A percentile compares a stretch with the other conserved stretches of the same genome.
Conservation (phyloP, 148 eudicot species). For the Polygonum aviculare region DNA sequence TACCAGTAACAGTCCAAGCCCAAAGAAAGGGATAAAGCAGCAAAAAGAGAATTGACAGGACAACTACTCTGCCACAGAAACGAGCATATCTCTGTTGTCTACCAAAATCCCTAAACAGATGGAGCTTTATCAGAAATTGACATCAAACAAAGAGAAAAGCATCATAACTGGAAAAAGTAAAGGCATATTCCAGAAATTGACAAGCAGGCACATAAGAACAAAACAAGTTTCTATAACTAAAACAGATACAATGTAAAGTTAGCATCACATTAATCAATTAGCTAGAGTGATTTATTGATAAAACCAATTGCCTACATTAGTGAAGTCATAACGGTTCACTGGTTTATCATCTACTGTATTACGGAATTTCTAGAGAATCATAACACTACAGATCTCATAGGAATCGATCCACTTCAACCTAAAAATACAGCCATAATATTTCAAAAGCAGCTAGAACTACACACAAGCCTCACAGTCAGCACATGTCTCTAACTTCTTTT, state of each 20-base stretch:
- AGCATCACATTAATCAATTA: background rate
- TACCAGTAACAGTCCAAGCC: slow-evolving; percentile 84
- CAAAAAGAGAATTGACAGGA: slow-evolving; percentile 62
- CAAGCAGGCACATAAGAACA: background rate
- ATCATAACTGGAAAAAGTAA: background rate
- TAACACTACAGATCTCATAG: background rate
- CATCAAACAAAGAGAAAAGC: slow-evolving; percentile 5
- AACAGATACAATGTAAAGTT: background rate
- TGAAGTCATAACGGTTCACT: background rate
- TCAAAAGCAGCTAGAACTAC: background rate
- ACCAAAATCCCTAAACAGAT: slow-evolving; percentile 70
- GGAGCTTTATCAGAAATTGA: slow-evolving; percentile 28
- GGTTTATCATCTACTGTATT: background rate
- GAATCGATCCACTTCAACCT: background rate
- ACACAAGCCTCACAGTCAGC: background rate
- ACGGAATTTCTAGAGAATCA: background rate
- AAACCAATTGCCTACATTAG: background rate
- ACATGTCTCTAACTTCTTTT: background rate
- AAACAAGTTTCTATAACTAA: background rate
- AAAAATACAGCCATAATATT: background rate
- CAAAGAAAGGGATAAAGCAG: slow-evolving; percentile 89
- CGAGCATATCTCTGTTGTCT: slow-evolving; percentile 89
- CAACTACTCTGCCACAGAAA: slow-evolving; percentile 79
- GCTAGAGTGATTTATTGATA: background rate
- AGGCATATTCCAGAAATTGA: background rate